Evolutionary conservation across 805 yeast genomes (phyloP), one percentile per base, ranked within the genome.

Genomic region (Cyberlindnera maclurae): DNA sequence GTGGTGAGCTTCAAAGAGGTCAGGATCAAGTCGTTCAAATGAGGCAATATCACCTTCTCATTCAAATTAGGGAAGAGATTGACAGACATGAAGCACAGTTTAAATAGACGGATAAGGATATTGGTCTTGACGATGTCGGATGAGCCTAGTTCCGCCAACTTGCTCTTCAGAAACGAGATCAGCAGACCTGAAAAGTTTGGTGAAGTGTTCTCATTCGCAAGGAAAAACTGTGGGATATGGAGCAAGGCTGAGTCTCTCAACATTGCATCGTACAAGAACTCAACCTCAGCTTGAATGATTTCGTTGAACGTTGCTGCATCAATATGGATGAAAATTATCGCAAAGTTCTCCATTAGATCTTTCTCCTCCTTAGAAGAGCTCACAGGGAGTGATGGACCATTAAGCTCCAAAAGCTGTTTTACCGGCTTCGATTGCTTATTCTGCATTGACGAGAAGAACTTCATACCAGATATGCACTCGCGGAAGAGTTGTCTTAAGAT

Each of bases 241-340:
- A 94, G 66, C 37, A 90, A 62, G 0, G 96, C 89, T 1, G 94
- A 82, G 58, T 90, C 93, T 16, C 77, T 73, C 38, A 88, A 64
- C 77, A 87, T 83, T 3, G 85, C 73, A 12, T 82, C 79, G 52
- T 85, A 87, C 59, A 89, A 66, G 50, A 75, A 78, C 16, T 80
- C 84, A 40, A 90, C 68, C 59, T 93, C 96, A 2, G 79, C 70
- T 45, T 79, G 86, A 9, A 88, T 79, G 45, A 93, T 82, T 61
- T 93, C 98, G 57, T 86, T 89, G 61, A 94, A 94, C 0, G 97
- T 84, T 1, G 97, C 88, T 15, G 95, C 89, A 55, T 94, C 99
- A 39, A 94, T 75, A 55, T 87, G 95, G 49, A 88, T 85, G 60
- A 87, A 93, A 51, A 93, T 85, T 1, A 95, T 82, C 0, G 96